A percentile compares a stretch with the other conserved stretches of the same genome.
Conservation (phyloP, 331 rosid genomes). For the Telfairia occidentalis region DNA sequence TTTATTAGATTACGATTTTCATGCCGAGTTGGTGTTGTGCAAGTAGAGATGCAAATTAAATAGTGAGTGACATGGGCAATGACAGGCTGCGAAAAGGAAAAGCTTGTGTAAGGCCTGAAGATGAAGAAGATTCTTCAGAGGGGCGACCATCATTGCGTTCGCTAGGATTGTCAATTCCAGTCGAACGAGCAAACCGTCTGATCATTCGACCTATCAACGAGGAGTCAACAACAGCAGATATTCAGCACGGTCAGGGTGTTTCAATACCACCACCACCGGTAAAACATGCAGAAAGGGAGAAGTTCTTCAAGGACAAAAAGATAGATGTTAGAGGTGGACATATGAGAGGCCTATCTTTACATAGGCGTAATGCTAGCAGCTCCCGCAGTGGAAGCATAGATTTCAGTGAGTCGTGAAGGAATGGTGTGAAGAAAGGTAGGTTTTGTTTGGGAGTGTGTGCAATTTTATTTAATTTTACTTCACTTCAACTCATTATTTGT, state of each 20-base stretch:
- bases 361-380: conserved; percentile 65
- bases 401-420: conserved; percentile 32
- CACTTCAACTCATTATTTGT: conserved; percentile 7
- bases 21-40: not conserved
- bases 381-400: conserved; percentile 79
- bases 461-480: not conserved
- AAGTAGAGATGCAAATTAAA: not conserved
- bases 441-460: not conserved
- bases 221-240: conserved; percentile 32
- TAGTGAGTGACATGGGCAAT: not conserved
- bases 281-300: conserved; percentile 81
- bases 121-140: conserved; percentile 43
- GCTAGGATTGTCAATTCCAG: conserved; percentile 37
- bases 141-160: conserved; percentile 40
- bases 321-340: conserved; percentile 55
- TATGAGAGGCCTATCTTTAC: conserved; percentile 63
- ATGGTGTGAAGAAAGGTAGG: not conserved
- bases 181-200: conserved; percentile 63
- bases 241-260: conserved; percentile 29
- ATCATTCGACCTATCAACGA: conserved; percentile 55
- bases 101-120: conserved; percentile 83
- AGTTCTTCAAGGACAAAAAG: conserved; percentile 70
- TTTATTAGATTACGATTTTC: not conserved
- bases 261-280: conserved; percentile 91
- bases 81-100: conserved; percentile 86